Evolutionary conservation across 768 basidiomycete species (phyloP), one percentile per base, ranked within the genome.

Genomic region (Hypholoma sublateritium): DNA sequence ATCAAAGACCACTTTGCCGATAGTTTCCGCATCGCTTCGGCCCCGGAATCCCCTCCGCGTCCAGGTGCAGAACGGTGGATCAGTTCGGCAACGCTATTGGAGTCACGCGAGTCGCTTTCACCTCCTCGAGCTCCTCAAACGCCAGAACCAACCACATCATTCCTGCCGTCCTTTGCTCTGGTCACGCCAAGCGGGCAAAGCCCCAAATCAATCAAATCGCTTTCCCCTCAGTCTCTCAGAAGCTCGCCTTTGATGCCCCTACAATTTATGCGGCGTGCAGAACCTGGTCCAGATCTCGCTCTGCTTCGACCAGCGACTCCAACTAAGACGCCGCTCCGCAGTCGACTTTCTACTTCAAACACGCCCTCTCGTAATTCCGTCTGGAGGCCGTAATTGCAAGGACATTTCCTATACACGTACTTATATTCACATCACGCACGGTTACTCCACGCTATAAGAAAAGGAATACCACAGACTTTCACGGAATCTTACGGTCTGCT

Each of bases 1-100:
- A 89, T 95, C 67, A 84, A 86, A 64, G 85, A 85, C 56, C 92
- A 94, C 68, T 92, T 91, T 68, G 90, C 91, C 17, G 90, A 94
- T 53, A 83, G 87, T 60, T 89, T 93, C 71, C 82, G 89, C 55
- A 70, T 93, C 37, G 72, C 91, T 48, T 78, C 85, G 8, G 88
- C 88, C 36, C 79, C 85, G 8, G 88, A 89, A 39, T 84, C 87
- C 43, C 85, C 83, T 11, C 81, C 80, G 17, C 78, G 73, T 43
- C 72, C 76, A 41, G 75, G 80, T 24, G 69, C 73, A 3, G 78
- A 77, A 54, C 87, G 83, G 61, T 94, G 92, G 92, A 93, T 94
- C 55, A 93, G 84, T 62, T 88, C 92, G 21, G 73, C 86, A 2
- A 88, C 86, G 3, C 74, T 94, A 12, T 72, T 87, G 24, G 86